These are phyloP conservation scores for Talaromyces thailandensis DNA, from an alignment of 495 filamentous ascomycete species.

Conservation along the genomic window DNA sequence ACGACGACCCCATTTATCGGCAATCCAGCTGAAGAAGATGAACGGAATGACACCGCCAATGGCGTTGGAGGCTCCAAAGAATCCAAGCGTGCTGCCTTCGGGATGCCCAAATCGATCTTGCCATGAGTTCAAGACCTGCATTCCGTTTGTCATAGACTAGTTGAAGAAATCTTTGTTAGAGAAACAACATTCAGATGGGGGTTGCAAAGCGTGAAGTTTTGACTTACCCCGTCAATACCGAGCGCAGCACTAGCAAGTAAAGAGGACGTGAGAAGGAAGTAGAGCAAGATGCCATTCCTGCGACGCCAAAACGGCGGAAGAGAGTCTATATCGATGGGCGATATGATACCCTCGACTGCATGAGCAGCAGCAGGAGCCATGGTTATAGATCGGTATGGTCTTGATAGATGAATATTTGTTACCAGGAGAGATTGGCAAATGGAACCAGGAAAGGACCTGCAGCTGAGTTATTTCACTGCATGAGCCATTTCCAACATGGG, in stretches of 20 bases:
- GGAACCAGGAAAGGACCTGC: neutral
- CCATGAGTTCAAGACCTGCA: constrained; percentile 23
- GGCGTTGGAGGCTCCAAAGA: constrained; percentile 56
- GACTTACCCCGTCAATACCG: constrained; percentile 20
- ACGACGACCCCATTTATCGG: constrained; percentile 52
- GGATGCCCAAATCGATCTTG: constrained; percentile 33
- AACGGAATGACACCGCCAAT: constrained; percentile 55
- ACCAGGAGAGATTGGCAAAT: neutral
- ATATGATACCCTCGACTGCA: constrained; percentile 15
- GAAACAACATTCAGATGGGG: neutral
- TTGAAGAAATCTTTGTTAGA: neutral
- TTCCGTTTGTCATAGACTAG: constrained; percentile 25
- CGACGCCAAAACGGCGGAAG: constrained; percentile 20
- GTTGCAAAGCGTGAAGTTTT: neutral
- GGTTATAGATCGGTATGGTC: neutral
- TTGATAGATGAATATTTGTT: neutral
- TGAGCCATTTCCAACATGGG: neutral
- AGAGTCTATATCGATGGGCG: constrained; percentile 16
- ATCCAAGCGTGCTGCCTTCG: constrained; percentile 42
- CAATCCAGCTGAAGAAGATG: constrained; percentile 48
- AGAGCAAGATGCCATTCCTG: constrained; percentile 22
- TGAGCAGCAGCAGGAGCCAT: constrained; percentile 18
- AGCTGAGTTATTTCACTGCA: neutral
- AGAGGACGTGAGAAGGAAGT: constrained; percentile 22
- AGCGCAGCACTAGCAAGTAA: constrained; percentile 19